Evolutionary conservation across 1,139 yeast genomes (phyloP).

Genomic region (Saccharomyces hybrid): DNA sequence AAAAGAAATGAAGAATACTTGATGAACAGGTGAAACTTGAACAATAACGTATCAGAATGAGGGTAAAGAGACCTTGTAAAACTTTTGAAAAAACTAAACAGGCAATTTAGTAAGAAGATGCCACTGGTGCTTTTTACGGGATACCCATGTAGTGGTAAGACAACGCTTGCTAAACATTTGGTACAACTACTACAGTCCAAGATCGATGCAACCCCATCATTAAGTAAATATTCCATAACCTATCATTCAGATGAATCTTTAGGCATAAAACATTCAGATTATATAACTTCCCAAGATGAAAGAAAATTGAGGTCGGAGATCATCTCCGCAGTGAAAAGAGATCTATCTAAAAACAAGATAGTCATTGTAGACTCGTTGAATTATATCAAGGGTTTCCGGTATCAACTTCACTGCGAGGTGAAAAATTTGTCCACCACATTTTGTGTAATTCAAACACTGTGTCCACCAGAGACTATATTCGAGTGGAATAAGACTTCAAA

Average conservation of each 20-base stretch:
- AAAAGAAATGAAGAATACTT: neutral
- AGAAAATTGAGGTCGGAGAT: conserved; percentile 78
- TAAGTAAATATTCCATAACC: conserved; percentile 46
- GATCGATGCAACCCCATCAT: conserved; percentile 46
- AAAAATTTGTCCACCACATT: conserved; percentile 73
- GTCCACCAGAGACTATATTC: conserved; percentile 53
- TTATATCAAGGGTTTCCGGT: conserved; percentile 91
- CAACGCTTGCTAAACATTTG: conserved; percentile 60
- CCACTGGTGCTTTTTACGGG: conserved; percentile 83
- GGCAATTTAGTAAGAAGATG: conserved; percentile 40
- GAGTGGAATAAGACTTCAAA: conserved; percentile 39
- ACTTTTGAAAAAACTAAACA: neutral
- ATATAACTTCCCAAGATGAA: conserved; percentile 63
- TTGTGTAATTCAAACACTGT: conserved; percentile 72
- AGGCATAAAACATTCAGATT: conserved; percentile 58
- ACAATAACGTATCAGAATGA: neutral
- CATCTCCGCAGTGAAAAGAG: conserved; percentile 82
- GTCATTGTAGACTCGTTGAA: conserved; percentile 82
- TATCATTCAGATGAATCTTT: conserved; percentile 72
- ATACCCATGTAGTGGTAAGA: conserved; percentile 78
- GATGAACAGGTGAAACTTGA: neutral
- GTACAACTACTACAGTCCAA: conserved; percentile 41
- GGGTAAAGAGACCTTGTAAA: no score
- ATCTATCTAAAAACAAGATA: conserved; percentile 56
- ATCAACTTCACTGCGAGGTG: conserved; percentile 90